Evolutionary conservation across 176 grass and related monocot genomes (phyloP), one percentile per base, ranked within the genome.

Genomic region (Avena atlantica): DNA sequence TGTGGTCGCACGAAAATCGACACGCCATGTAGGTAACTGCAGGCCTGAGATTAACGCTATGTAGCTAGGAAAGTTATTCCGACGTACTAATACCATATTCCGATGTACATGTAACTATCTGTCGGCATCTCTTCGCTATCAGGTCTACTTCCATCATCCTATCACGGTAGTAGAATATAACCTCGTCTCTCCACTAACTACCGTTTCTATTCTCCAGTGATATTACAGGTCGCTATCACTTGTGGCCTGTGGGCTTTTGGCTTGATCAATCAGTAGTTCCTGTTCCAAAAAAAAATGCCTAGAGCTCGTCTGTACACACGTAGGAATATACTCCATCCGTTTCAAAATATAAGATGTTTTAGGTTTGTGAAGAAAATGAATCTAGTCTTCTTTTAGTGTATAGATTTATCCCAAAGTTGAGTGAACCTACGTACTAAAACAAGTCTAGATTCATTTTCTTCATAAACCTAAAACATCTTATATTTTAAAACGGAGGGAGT

Each of bases 101-200:
- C 34, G 42, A 44, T 57, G 56, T 55, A 31, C 64, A 52, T 63
- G 21, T 37, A 60, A 81, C 37, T 76, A 51, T 86, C 72, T 37
- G 17, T 16, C 14, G 13, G 25, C 60, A 81, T 86, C 78, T 86
- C 52, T 25, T 82, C 62, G 27, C 62, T 78, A 62, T 70, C 25
- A 68, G 76, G 76, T 89, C 70, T 24, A 77, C 60, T 86, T 86
- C 70, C 10, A 9, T 61, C n/a, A 58, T 70, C 50, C 74, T 86
- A 77, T 90, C 83, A 12, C 50, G 49, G 67, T 37, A 59, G 67
- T 37, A 59, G 83, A 89, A 89, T 90, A 86, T 86, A 86, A 90
- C 85, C 51, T 76, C 61, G 20, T 9, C 56, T 56, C 88, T 60
- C 76, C 78, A 34, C 40, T 20, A 52, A 37, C 64, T 79, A 78